A percentile compares a stretch with the other conserved stretches of the same genome.
Conservation (phyloP, 305 asterid species). For the Rubia peregrina region DNA sequence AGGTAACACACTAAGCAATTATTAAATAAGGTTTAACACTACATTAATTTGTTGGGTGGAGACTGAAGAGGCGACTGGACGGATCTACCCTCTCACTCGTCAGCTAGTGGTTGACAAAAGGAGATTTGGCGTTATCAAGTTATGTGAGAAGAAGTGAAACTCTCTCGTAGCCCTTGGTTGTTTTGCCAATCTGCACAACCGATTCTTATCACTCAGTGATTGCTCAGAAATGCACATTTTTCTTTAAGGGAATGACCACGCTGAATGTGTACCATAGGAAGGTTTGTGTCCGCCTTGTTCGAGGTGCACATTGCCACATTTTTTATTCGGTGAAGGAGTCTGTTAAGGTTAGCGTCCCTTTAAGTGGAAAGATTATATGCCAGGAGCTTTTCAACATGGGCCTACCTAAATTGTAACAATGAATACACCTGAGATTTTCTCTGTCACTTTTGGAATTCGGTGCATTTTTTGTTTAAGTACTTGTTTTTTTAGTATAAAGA, state of each 20-base stretch:
- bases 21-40: too few relatives aligned
- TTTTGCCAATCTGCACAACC: too few relatives aligned
- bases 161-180: too few relatives aligned
- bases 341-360: slow-evolving; percentile 72
- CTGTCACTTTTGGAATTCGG: too few relatives aligned
- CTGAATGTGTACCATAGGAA: slow-evolving; percentile 76
- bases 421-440: slow-evolving; percentile 51
- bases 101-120: slow-evolving; percentile 94
- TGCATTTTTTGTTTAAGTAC: too few relatives aligned
- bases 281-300: slow-evolving; percentile 41
- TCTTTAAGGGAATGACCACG: slow-evolving; percentile 66
- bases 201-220: too few relatives aligned
- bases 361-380: slow-evolving; percentile 76
- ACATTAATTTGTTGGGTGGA: too few relatives aligned
- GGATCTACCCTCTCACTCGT: slow-evolving; percentile 91
- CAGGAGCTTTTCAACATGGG: slow-evolving; percentile 98
- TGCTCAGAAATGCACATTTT: too few relatives aligned
- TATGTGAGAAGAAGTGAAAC: slow-evolving; percentile 95
- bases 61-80: too few relatives aligned
- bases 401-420: slow-evolving; percentile 68
- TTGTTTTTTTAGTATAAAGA: too few relatives aligned
- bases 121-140: slow-evolving; percentile 83
- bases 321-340: slow-evolving; percentile 62
- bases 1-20: too few relatives aligned
- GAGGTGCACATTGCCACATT: too few relatives aligned